A percentile compares a stretch with the other conserved stretches of the same genome.
Evolutionary conservation across 1,284 basidiomycete species (phyloP).

Genomic region (Cryptococcus maquisensis): DNA sequence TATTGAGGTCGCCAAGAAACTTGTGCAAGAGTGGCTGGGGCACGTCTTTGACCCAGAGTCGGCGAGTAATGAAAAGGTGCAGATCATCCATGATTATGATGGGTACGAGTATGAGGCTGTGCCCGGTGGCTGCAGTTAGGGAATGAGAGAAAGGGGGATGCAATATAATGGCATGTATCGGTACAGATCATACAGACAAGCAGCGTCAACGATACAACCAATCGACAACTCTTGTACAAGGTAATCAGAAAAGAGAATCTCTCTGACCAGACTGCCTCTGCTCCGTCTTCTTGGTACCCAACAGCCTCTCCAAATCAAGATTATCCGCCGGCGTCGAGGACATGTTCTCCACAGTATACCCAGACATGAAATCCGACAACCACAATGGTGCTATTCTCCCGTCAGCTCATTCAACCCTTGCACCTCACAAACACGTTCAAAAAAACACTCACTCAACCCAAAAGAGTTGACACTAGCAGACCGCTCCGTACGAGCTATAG

Average conservation of each 20-base stretch:
- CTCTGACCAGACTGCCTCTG: background rate
- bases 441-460: conserved; percentile 22
- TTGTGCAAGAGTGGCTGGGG: conserved; percentile 50
- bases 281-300: conserved; percentile 7
- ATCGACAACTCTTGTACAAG: background rate
- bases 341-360: conserved; percentile 48
- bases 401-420: background rate
- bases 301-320: conserved; percentile 40
- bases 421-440: background rate
- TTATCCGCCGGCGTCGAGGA: conserved; percentile 46
- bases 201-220: background rate
- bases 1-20: conserved; percentile 47
- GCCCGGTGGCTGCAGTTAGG: conserved; percentile 10
- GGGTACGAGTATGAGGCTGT: conserved; percentile 17
- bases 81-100: conserved; percentile 46
- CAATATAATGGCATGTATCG: background rate
- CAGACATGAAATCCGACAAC: conserved; percentile 44
- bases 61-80: conserved; percentile 49
- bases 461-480: conserved; percentile 11
- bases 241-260: background rate
- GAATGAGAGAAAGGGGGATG: background rate
- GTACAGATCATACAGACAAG: background rate
- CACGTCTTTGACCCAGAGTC: conserved; percentile 48
- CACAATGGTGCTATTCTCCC: conserved; percentile 23
- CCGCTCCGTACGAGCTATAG: conserved; percentile 35